These are phyloP conservation scores for Mycena citricolor DNA, from an alignment of 1,284 basidiomycete genomes.

Conservation along the genomic window DNA sequence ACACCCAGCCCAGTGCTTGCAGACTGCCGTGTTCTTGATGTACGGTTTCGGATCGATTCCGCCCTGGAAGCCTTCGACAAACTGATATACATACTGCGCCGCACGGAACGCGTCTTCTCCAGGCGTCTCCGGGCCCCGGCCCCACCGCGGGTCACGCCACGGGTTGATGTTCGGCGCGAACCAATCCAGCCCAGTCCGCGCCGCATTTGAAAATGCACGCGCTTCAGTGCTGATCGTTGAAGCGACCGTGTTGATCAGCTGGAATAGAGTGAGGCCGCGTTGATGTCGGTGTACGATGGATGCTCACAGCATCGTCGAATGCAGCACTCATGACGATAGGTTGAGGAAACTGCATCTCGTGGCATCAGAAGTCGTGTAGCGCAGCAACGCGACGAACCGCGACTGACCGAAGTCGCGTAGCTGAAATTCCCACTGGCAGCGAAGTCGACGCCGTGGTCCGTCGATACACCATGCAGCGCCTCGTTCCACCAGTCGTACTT, in stretches of 20 bases:
- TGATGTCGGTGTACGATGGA: too few species aligned
- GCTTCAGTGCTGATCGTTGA: constrained; percentile 53
- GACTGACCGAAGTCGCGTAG: constrained; percentile 49
- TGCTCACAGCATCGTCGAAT: constrained; percentile 60
- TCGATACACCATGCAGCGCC: constrained; percentile 50
- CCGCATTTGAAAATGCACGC: constrained; percentile 55
- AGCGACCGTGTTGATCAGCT: constrained; percentile 45
- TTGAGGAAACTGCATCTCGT: constrained; percentile 47
- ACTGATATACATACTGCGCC: constrained; percentile 49
- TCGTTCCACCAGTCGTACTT: background rate
- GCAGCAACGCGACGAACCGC: background rate
- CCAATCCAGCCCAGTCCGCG: constrained; percentile 50
- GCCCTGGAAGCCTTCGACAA: constrained; percentile 53
- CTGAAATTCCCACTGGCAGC: constrained; percentile 48
- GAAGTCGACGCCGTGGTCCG: constrained; percentile 51
- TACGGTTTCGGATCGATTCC: constrained; percentile 52
- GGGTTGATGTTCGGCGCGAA: constrained; percentile 62
- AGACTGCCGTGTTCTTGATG: constrained; percentile 50
- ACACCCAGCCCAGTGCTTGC: constrained; percentile 58
- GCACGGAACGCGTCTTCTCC: constrained; percentile 56
- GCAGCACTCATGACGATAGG: constrained; percentile 91
- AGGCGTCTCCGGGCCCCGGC: constrained; percentile 57
- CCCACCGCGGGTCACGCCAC: constrained; percentile 63
- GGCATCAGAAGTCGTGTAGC: too few species aligned
- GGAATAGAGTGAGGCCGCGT: too few species aligned